Evolutionary conservation across 345 rosid genomes (phyloP), one percentile per base, ranked within the genome.

Genomic region (Cardamine resedifolia): DNA sequence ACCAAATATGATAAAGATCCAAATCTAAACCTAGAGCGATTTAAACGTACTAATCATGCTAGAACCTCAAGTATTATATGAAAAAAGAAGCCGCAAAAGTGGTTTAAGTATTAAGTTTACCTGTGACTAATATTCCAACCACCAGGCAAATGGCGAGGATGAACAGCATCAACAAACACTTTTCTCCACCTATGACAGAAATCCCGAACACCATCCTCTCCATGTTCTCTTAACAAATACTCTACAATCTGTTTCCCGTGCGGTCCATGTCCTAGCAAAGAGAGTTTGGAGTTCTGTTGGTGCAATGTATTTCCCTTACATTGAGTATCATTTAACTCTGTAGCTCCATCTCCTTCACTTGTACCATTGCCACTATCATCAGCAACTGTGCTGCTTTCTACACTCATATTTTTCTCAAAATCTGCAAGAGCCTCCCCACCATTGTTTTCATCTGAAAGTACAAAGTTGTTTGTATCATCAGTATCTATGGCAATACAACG

Each of bases 161-260:
- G 80, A 64, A 81, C 61, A 73, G 96, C 82, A 78, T 89, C 90
- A 15, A 95, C 96, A 69, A 95, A 95, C 45, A 85, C 96, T 76
- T 88, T 87, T 81, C 99, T 87, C 99, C 99, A 91, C 58, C 88
- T 85, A 73, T 86, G 96, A 81, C 99, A 91, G 78, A 95, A 91
- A 39, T 88, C 77, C 3, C 73, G 45, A 66, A 91, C 76, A 20
- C 99, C 99, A 24, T 83, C 88, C 41, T 91, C 99, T 45, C 96
- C 96, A 38, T 70, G 61, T 76, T 87, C 84, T 64, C 50, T 78
- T 49, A 95, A 62, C 33, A 95, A 65, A 73, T 77, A 79, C 77
- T 88, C 91, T 7, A 95, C 98, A 59, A 90, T 92, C 78, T 85
- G 91, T 75, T 88, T 85, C 56, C 99, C 99, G 52, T 91, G 96